Evolutionary conservation across 257 asterid species (phyloP).

Genomic region (Ophiorrhiza pumila): DNA sequence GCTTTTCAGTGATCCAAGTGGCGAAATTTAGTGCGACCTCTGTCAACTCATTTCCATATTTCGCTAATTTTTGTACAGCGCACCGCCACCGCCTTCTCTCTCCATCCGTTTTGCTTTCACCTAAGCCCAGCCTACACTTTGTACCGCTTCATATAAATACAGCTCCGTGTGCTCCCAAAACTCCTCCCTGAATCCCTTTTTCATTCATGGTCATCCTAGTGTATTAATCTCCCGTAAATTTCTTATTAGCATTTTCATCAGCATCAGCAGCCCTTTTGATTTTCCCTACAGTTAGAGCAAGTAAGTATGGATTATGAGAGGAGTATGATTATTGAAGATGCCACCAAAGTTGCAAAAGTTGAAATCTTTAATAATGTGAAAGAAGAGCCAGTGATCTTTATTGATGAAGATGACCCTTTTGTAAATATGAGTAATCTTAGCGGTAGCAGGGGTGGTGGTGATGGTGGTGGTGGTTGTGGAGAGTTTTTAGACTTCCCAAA

Average conservation of each 20-base stretch:
- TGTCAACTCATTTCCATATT: slow-evolving; percentile 21
- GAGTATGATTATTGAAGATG: background rate
- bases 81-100: slow-evolving; percentile 33
- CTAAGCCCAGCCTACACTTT: too few species aligned
- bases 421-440: background rate
- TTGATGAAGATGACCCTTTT: slow-evolving; percentile 34
- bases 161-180: background rate
- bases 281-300: background rate
- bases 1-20: slow-evolving; percentile 26
- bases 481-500: slow-evolving; percentile 19
- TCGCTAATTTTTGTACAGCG: slow-evolving; percentile 16
- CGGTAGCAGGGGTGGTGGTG: slow-evolving; percentile 13
- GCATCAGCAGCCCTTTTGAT: background rate
- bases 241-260: background rate
- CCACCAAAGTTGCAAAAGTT: slow-evolving; percentile 11
- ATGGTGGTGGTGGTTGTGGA: slow-evolving; percentile 15
- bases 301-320: background rate
- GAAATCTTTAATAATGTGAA: slow-evolving; percentile 37
- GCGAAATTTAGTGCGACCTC: slow-evolving; percentile 18
- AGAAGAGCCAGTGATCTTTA: slow-evolving; percentile 47
- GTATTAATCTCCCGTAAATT: background rate
- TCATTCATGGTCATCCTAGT: background rate
- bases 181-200: background rate
- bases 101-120: slow-evolving; percentile 8
- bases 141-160: too few species aligned